Percentiles rank a stretch among this genome's conserved stretches.
These are phyloP conservation scores for Citrus mangshanensis DNA, from an alignment of 345 rosid genomes.

Conservation along the genomic window DNA sequence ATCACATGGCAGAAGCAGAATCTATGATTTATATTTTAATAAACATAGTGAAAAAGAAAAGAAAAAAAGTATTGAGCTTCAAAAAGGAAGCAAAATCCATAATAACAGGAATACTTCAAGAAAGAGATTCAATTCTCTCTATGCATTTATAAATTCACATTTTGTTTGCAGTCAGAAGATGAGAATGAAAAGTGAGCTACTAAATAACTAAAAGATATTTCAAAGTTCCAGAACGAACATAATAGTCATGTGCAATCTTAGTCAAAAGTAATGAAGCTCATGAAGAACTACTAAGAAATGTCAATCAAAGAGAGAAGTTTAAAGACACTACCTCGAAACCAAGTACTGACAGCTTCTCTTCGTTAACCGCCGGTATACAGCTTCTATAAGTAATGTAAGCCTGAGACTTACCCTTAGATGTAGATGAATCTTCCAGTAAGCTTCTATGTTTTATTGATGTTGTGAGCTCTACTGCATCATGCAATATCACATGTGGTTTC, in stretches of 20 bases:
- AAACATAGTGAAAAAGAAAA: not conserved
- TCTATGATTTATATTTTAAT: not conserved
- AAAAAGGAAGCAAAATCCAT: not conserved
- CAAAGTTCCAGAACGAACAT: not conserved
- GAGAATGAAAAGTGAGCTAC: not conserved
- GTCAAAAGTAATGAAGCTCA: constrained; percentile 6
- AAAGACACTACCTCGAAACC: constrained; percentile 76
- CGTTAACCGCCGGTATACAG: constrained; percentile 66
- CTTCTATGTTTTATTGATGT: constrained; percentile 32
- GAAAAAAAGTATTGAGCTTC: not conserved
- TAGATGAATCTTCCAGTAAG: constrained; percentile 44
- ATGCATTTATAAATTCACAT: too few species aligned
- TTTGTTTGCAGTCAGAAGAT: not conserved
- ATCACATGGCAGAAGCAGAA: not conserved
- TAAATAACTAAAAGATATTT: not conserved
- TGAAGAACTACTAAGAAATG: not conserved
- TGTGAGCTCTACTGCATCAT: constrained; percentile 23
- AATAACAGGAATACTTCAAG: not conserved
- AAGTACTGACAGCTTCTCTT: constrained; percentile 70
- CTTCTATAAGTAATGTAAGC: constrained; percentile 79
- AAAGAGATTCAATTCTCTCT: too few species aligned
- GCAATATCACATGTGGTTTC: constrained; percentile 9
- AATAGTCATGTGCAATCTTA: not conserved
- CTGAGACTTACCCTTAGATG: constrained; percentile 32
- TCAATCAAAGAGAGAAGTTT: not conserved